Percentiles rank a stretch among this genome's conserved stretches.
Evolutionary conservation across 108 stramenopile species (phyloP).

Genomic region (Nitzschia inconspicua): DNA sequence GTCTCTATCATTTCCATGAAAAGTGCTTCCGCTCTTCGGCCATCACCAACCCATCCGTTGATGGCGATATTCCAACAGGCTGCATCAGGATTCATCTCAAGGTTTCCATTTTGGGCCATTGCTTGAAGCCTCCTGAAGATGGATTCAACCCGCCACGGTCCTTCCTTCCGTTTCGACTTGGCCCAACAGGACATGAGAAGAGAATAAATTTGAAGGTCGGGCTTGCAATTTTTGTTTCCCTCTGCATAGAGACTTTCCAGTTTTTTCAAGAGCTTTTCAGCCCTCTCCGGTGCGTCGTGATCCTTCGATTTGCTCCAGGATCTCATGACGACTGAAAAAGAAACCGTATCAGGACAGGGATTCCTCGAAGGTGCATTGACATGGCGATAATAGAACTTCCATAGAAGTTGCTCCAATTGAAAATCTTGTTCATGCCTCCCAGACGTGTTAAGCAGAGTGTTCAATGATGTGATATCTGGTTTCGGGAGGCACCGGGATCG

Average conservation of each 20-base stretch:
- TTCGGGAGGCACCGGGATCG: neutral
- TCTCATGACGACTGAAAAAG: constrained; percentile 18
- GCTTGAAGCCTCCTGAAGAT: constrained; percentile 20
- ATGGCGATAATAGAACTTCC: constrained; percentile 20
- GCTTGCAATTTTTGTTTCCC: constrained; percentile 8
- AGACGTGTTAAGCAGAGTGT: constrained; percentile 16
- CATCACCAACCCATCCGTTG: constrained; percentile 59
- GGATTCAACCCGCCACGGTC: constrained; percentile 20
- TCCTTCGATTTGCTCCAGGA: constrained; percentile 20
- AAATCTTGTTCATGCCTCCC: neutral
- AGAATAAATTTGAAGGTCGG: constrained; percentile 17
- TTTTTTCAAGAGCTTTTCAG: constrained; percentile 18
- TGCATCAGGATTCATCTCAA: constrained; percentile 16
- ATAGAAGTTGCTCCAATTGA: constrained; percentile 15
- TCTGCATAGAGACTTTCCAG: constrained; percentile 3
- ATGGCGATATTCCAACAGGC: constrained; percentile 44
- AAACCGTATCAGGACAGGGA: constrained; percentile 20
- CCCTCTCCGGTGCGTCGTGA: constrained; percentile 9
- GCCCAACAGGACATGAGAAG: constrained; percentile 23
- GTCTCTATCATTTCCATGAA: constrained; percentile 31
- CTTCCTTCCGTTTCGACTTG: constrained; percentile 15
- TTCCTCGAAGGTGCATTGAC: constrained; percentile 13
- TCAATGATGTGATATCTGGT: constrained; percentile 24
- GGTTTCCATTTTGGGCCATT: neutral
- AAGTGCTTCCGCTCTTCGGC: constrained; percentile 41